phyloP scores from a whole-genome alignment of 139 green algal genomes.

The Chlorella sp. region DNA sequence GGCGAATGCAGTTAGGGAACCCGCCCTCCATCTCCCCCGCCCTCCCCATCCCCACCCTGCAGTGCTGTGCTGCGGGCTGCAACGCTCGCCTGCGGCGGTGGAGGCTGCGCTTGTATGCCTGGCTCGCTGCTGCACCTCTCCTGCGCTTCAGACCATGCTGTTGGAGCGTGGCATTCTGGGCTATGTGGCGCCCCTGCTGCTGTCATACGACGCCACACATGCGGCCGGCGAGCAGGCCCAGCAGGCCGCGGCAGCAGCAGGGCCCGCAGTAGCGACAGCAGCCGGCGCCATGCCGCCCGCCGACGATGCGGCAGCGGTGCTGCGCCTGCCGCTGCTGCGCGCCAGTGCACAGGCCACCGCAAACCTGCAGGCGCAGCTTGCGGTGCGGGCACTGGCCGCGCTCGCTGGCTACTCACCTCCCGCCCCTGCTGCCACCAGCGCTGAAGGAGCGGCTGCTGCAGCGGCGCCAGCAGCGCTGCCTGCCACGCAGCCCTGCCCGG shows the following conservation, averaged over 20 bases:
- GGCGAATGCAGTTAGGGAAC: too few relatives aligned
- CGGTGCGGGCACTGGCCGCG: slow-evolving; percentile 65
- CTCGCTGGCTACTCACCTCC: slow-evolving; percentile 56
- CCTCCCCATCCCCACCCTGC: slow-evolving; percentile 21
- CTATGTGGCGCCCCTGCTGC: slow-evolving; percentile 79
- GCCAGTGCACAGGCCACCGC: slow-evolving; percentile 69
- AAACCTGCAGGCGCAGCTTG: slow-evolving; percentile 82
- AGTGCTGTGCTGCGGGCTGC: slow-evolving; percentile 62
- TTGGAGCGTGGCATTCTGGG: slow-evolving; percentile 66
- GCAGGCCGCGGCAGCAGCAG: neutral
- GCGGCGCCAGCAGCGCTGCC: neutral
- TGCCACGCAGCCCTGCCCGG: slow-evolving; percentile 2
- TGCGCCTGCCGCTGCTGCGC: slow-evolving; percentile 37
- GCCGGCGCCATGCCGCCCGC: neutral
- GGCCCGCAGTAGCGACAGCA: neutral
- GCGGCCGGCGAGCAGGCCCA: slow-evolving; percentile 25
- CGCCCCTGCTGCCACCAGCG: neutral
- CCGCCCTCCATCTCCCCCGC: neutral
- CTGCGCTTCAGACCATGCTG: slow-evolving; percentile 42
- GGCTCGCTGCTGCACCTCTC: neutral
- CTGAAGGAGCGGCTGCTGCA: neutral
- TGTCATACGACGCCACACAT: slow-evolving; percentile 81
- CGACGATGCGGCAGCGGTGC: slow-evolving; percentile 11
- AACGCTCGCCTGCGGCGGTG: slow-evolving; percentile 63
- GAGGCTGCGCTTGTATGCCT: slow-evolving; percentile 80